phyloP scores from a whole-genome alignment of 768 basidiomycete genomes.

The Russula sp. region DNA sequence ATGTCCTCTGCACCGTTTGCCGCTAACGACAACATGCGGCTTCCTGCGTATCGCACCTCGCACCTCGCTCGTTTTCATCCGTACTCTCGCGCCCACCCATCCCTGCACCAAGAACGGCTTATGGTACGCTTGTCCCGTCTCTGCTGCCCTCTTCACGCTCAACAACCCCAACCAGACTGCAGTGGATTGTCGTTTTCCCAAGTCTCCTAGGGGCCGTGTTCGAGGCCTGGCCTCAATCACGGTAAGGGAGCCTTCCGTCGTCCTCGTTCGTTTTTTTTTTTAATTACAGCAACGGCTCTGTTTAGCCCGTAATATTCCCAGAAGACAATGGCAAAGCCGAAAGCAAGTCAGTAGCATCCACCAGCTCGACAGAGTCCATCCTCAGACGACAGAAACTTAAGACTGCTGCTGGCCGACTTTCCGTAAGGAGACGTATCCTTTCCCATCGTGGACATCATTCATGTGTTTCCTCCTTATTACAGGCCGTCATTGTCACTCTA shows the following conservation, averaged over 20 bases:
- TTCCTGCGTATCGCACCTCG: constrained; percentile 18
- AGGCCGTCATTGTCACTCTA: constrained; percentile 24
- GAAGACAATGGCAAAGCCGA: constrained; percentile 14
- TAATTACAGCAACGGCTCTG: constrained; percentile 1
- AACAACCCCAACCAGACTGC: constrained; percentile 7
- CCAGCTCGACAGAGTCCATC: constrained; percentile 12
- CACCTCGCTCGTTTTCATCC: constrained; percentile 25
- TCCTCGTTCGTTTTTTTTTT: not conserved
- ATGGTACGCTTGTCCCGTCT: constrained; percentile 11
- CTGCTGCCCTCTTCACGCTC: not conserved
- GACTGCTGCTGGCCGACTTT: constrained; percentile 19
- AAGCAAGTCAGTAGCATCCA: constrained; percentile 18
- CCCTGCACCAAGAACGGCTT: constrained; percentile 11
- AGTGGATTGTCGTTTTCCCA: constrained; percentile 18
- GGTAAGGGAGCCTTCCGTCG: constrained; percentile 12
- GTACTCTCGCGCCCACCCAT: constrained; percentile 13
- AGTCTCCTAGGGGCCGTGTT: not conserved
- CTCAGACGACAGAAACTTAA: constrained; percentile 23
- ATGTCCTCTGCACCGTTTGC: constrained; percentile 19
- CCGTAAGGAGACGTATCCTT: constrained; percentile 3
- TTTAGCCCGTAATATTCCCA: constrained; percentile 4
- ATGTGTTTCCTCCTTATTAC: not conserved
- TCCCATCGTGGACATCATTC: not conserved
- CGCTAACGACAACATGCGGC: constrained; percentile 18
- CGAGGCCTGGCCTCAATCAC: not conserved